Percentiles rank a stretch among this genome's conserved stretches.
phyloP scores from a whole-genome alignment of 2,329 filamentous ascomycete genomes.

The Cladophialophora exuberans region DNA sequence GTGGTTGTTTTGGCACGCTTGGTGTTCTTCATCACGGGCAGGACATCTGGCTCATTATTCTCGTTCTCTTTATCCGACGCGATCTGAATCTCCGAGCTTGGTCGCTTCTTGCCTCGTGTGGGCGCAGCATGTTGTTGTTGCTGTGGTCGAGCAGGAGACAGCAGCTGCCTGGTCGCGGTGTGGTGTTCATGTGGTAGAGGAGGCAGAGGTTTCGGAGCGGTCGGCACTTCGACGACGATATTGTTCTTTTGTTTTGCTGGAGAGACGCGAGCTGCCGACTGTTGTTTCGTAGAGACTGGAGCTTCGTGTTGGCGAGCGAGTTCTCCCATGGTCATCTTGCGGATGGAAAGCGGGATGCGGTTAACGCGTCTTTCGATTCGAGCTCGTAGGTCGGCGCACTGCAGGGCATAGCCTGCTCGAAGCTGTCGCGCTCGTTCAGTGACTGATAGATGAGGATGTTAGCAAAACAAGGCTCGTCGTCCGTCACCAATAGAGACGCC shows the following conservation, averaged over 20 bases:
- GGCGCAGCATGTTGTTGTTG: constrained; percentile 31
- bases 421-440: constrained; percentile 85
- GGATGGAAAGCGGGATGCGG: constrained; percentile 78
- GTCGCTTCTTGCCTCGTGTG: constrained; percentile 35
- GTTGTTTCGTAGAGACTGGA: constrained; percentile 53
- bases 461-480: no score
- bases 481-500: no score
- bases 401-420: constrained; percentile 83
- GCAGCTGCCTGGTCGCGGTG: constrained; percentile 33
- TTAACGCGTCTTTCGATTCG: constrained; percentile 93
- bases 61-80: constrained; percentile 76
- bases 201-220: constrained; percentile 35
- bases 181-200: constrained; percentile 34
- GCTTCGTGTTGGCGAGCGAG: constrained; percentile 49
- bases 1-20: constrained; percentile 41
- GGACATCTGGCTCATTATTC: constrained; percentile 44
- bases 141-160: constrained; percentile 35
- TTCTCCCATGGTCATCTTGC: constrained; percentile 81
- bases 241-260: constrained; percentile 31
- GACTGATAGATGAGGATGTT: constrained; percentile 62
- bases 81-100: constrained; percentile 27
- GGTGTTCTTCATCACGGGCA: constrained; percentile 71
- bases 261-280: constrained; percentile 34
- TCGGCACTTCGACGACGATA: constrained; percentile 19
- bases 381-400: constrained; percentile 80